Percentiles rank a stretch among this genome's conserved stretches.
Evolutionary conservation across 768 basidiomycete species (phyloP).

Genomic region (Butyriboletus loyo): DNA sequence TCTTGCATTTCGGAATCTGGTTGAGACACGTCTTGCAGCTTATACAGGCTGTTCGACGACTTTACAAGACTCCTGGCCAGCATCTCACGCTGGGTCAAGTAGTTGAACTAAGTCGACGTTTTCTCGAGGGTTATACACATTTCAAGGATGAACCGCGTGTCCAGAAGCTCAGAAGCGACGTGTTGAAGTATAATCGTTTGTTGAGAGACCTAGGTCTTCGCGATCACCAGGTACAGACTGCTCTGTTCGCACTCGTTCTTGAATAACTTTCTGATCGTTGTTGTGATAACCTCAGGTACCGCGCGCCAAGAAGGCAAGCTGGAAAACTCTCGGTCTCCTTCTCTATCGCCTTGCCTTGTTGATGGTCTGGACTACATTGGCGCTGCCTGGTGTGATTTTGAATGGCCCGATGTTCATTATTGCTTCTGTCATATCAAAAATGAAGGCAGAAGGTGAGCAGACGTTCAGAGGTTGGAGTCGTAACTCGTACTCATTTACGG

Average conservation of each 20-base stretch:
- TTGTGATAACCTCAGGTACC: slow-evolving; percentile 57
- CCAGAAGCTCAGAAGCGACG: slow-evolving; percentile 72
- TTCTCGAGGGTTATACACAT: slow-evolving; percentile 88
- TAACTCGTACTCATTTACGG: background rate
- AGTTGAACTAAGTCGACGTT: slow-evolving; percentile 88
- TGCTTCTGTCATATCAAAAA: slow-evolving; percentile 81
- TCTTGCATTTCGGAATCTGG: background rate
- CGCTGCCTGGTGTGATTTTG: slow-evolving; percentile 86
- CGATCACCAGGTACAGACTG: slow-evolving; percentile 88
- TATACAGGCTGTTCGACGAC: slow-evolving; percentile 89
- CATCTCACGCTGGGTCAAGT: slow-evolving; percentile 93
- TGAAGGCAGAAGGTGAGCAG: slow-evolving; percentile 78
- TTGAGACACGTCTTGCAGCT: slow-evolving; percentile 47
- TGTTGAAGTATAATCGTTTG: slow-evolving; percentile 86
- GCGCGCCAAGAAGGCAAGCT: slow-evolving; percentile 76
- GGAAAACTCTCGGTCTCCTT: slow-evolving; percentile 84
- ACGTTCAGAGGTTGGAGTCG: background rate
- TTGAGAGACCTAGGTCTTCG: slow-evolving; percentile 87
- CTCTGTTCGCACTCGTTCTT: background rate
- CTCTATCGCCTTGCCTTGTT: slow-evolving; percentile 79
- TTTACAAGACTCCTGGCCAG: slow-evolving; percentile 94
- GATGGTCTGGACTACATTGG: slow-evolving; percentile 75
- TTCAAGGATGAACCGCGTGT: slow-evolving; percentile 93
- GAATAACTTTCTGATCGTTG: background rate
- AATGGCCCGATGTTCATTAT: slow-evolving; percentile 93